Conservation (phyloP, 768 basidiomycete genomes). For the Pleurotus ostreatus region DNA sequence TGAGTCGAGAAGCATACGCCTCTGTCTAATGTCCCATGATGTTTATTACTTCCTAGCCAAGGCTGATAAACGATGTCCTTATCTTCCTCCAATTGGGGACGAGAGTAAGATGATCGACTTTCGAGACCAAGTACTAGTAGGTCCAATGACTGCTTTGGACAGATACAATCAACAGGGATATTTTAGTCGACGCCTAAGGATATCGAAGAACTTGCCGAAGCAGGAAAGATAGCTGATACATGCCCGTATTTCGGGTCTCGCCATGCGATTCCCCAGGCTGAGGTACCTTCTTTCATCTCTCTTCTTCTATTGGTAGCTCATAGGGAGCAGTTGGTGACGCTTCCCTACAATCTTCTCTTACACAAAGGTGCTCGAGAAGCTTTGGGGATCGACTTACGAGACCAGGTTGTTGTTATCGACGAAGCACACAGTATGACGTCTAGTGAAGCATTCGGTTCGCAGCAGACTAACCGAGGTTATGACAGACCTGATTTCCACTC, state of each 20-base stretch:
- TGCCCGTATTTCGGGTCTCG: constrained; percentile 96
- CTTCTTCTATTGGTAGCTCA: not conserved
- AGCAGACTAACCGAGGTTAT: not conserved
- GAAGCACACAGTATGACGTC: constrained; percentile 85
- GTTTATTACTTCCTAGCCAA: constrained; percentile 37
- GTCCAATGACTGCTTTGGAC: constrained; percentile 15
- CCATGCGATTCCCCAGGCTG: constrained; percentile 83
- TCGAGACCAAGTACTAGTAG: constrained; percentile 81
- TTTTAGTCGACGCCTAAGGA: constrained; percentile 82
- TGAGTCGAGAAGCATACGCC: constrained; percentile 21
- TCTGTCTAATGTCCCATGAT: not conserved
- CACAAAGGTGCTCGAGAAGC: constrained; percentile 82
- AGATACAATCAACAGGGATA: not conserved
- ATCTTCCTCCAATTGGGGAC: constrained; percentile 69
- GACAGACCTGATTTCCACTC: constrained; percentile 81
- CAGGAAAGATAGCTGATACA: constrained; percentile 63
- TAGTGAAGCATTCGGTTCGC: constrained; percentile 9
- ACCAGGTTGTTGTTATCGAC: constrained; percentile 88
- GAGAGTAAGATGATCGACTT: constrained; percentile 73
- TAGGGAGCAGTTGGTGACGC: constrained; percentile 65
- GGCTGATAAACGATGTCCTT: constrained; percentile 67
- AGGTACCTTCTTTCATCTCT: constrained; percentile 43
- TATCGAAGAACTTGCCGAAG: constrained; percentile 83
- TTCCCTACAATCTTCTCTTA: constrained; percentile 92
- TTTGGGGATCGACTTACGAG: constrained; percentile 77